Percentiles rank a stretch among this genome's conserved stretches.
Evolutionary conservation across 805 yeast genomes (phyloP).

Genomic region (Danielia reshetovae): DNA sequence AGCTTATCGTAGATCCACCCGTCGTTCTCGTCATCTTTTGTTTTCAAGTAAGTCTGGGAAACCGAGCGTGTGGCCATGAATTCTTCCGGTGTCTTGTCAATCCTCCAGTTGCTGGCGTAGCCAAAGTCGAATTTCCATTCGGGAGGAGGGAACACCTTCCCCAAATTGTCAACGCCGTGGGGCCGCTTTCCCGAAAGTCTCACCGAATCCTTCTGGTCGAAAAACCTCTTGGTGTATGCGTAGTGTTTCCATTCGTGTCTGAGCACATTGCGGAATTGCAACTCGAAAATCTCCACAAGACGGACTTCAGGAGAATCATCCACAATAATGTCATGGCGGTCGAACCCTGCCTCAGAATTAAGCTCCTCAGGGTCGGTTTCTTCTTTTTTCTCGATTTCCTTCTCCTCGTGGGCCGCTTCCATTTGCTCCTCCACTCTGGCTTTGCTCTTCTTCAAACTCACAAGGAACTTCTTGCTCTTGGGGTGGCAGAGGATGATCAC

Average conservation of each 20-base stretch:
- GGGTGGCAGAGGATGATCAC: conserved; percentile 59
- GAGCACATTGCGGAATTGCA: conserved; percentile 61
- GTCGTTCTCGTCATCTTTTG: conserved; percentile 27
- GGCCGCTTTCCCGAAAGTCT: conserved; percentile 52
- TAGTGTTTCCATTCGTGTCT: conserved; percentile 60
- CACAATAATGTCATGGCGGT: conserved; percentile 53
- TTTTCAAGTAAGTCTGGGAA: conserved; percentile 17
- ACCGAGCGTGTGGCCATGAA: conserved; percentile 51
- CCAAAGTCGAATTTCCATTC: conserved; percentile 68
- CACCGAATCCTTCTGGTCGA: conserved; percentile 44
- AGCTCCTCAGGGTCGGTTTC: neutral
- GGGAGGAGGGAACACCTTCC: conserved; percentile 59
- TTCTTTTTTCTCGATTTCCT: neutral
- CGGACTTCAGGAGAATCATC: conserved; percentile 63
- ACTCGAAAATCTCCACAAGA: conserved; percentile 73
- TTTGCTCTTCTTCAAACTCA: conserved; percentile 8
- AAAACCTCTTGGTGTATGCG: conserved; percentile 52
- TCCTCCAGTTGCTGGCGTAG: conserved; percentile 55
- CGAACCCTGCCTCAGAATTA: conserved; percentile 19
- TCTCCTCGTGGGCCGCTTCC: neutral
- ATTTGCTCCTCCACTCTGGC: too few species aligned
- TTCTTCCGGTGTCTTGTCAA: conserved; percentile 48
- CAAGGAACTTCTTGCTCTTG: conserved; percentile 30
- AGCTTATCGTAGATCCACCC: conserved; percentile 47
- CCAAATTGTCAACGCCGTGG: conserved; percentile 52